Base-by-base conservation (phyloP, 768 basidiomycete genomes). In the Cystofilobasidium ferigula region DNA sequence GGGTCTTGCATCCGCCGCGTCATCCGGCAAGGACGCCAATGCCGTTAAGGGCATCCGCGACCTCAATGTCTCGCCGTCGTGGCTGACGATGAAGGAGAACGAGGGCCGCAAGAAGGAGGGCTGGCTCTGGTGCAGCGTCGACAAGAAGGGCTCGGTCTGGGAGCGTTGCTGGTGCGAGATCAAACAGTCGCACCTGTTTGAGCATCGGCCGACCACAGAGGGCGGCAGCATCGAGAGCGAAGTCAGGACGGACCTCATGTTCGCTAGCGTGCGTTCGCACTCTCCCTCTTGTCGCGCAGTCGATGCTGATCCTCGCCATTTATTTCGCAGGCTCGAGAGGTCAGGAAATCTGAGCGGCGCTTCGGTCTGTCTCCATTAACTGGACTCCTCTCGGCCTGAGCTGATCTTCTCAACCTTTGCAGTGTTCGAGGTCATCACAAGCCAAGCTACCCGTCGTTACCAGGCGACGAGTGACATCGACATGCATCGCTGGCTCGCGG, bases 91-190 rank as follows among this genome's bases (percentile, higher is more conserved):
- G 53, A 54, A 59, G 28, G 65, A 67, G 36, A 61, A 24, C 38
- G 60, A 67, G 47, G 65, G 65, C 6, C 51, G 65, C n/a, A 67
- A 67, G 54, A 67, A 67, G 54, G 38, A 42, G n/a, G 65, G 65
- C 43, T 67, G 59, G 47, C 59, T 67, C 26, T 67, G 65, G 65
- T 67, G 65, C 43, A 54, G 35, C 8, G 65, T 60, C 2, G 60
- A 53, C 32, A 61, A 57, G 10, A 56, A 45, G 59, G 61, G 36
- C n/a, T 20, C 18, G 28, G 1, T 28, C 9, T 54, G 51, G 51
- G 51, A 54, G 3, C 51, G 43, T 10, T 67, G 60, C 43, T 67
- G 65, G 65, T 67, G 65, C 45, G 65, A 67, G 43, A 60, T 67
- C 53, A 67, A 57, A 36, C 65, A 67, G 54, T 61, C 60, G 32